Conservation (phyloP, 2,329 filamentous ascomycete species). For the Fusarium austroafricanum region DNA sequence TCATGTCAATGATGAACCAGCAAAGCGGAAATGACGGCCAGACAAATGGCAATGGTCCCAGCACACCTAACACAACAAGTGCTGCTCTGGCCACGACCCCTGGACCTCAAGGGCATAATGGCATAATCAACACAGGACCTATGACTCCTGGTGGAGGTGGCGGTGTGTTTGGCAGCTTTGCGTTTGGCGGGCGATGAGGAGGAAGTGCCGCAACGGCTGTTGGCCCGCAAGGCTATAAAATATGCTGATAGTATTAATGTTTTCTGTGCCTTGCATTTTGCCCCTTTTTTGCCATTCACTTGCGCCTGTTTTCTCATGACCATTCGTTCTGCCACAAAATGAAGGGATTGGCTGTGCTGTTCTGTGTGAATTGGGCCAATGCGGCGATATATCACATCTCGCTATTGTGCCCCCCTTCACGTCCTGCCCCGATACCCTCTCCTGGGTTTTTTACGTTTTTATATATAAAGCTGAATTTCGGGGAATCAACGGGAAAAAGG, state of each 20-base stretch:
- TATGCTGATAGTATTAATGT: slow-evolving; percentile 30
- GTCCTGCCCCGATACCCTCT: slow-evolving; percentile 10
- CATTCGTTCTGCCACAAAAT: slow-evolving; percentile 11
- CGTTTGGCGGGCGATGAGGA: slow-evolving; percentile 59
- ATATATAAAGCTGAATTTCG: slow-evolving; percentile 18
- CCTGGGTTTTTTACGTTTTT: slow-evolving; percentile 21
- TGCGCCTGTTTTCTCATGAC: slow-evolving; percentile 6
- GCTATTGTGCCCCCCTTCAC: slow-evolving; percentile 1
- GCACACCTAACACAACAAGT: slow-evolving; percentile 75
- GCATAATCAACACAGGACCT: slow-evolving; percentile 69
- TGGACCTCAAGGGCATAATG: slow-evolving; percentile 63
- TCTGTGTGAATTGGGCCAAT: background rate
- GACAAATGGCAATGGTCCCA: slow-evolving; percentile 60
- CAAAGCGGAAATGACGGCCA: slow-evolving; percentile 49
- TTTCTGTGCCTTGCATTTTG: slow-evolving; percentile 24
- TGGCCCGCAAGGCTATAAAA: slow-evolving; percentile 7
- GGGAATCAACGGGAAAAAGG: slow-evolving; percentile 18
- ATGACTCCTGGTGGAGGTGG: slow-evolving; percentile 83
- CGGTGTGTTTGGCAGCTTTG: slow-evolving; percentile 81
- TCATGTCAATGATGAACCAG: slow-evolving; percentile 52
- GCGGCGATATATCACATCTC: background rate
- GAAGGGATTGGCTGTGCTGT: slow-evolving; percentile 1
- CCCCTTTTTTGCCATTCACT: slow-evolving; percentile 4
- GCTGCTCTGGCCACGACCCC: slow-evolving; percentile 62
- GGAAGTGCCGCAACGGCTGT: background rate